Conservation (phyloP, 768 basidiomycete species). For the Ramaria sp. region DNA sequence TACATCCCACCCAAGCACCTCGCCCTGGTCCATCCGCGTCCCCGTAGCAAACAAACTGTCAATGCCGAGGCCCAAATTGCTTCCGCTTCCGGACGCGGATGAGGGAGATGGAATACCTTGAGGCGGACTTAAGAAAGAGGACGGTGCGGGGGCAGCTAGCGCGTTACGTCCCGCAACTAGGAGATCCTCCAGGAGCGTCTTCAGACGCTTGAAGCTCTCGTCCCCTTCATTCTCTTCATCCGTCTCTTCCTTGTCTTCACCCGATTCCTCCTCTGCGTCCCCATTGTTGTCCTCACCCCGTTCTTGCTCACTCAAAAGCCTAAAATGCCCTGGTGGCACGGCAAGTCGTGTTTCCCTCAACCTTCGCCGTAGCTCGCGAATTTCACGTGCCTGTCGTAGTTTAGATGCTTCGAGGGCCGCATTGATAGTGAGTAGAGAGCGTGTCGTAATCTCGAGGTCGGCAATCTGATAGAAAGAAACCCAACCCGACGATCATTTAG, state of each 20-base stretch:
- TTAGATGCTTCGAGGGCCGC: slow-evolving; percentile 71
- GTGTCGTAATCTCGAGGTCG: slow-evolving; percentile 85
- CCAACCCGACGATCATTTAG: not conserved
- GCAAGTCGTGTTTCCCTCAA: slow-evolving; percentile 74
- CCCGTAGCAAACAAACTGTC: not conserved
- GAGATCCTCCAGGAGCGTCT: slow-evolving; percentile 50
- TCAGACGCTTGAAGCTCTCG: slow-evolving; percentile 52
- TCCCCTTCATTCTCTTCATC: slow-evolving; percentile 33
- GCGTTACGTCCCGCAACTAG: slow-evolving; percentile 49
- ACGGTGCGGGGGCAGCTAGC: slow-evolving; percentile 25
- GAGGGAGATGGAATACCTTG: not conserved
- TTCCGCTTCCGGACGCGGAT: not conserved
- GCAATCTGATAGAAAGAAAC: slow-evolving; percentile 49
- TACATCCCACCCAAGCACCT: slow-evolving; percentile 1
- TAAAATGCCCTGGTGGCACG: slow-evolving; percentile 56
- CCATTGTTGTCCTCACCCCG: slow-evolving; percentile 33
- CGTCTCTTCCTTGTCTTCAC: slow-evolving; percentile 26
- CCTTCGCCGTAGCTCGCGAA: slow-evolving; percentile 72
- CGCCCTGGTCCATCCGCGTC: not conserved
- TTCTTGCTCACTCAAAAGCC: slow-evolving; percentile 39
- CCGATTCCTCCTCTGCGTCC: slow-evolving; percentile 22
- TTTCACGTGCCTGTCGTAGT: slow-evolving; percentile 73
- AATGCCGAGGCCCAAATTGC: not conserved
- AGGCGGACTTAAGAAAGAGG: not conserved
- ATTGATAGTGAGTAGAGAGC: slow-evolving; percentile 79